Percentiles rank a stretch among this genome's conserved stretches.
These are phyloP conservation scores for Zostera marina DNA, from an alignment of 116 monocot genomes.

Conservation along the genomic window DNA sequence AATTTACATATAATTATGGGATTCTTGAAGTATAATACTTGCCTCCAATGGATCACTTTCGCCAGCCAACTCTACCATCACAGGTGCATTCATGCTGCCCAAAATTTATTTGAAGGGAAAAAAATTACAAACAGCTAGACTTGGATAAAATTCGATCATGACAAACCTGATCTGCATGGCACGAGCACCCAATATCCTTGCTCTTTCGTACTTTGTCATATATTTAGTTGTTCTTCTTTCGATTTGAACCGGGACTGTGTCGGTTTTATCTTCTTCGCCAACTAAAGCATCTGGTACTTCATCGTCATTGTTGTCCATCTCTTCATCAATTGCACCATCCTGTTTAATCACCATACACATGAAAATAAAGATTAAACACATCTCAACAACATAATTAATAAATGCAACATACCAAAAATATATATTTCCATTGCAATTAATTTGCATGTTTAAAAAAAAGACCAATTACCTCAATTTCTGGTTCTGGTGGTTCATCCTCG, in stretches of 20 bases:
- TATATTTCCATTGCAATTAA: too few relatives aligned
- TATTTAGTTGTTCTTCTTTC: conserved; percentile 84
- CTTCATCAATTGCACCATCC: conserved; percentile 90
- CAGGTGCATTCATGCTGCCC: conserved; percentile 73
- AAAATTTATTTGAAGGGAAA: conserved; percentile 1
- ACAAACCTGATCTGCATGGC: conserved; percentile 86
- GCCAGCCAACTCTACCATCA: conserved; percentile 85
- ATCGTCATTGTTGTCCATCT: conserved; percentile 58
- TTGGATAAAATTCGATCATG: background rate
- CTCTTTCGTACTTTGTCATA: conserved; percentile 98
- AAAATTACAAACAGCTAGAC: background rate
- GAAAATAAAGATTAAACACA: too few relatives aligned
- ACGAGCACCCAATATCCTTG: conserved; percentile 91
- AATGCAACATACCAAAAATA: background rate
- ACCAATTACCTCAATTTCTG: conserved; percentile 68
- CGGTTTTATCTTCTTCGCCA: conserved; percentile 67
- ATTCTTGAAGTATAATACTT: background rate
- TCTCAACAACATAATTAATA: too few relatives aligned
- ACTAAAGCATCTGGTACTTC: conserved; percentile 37
- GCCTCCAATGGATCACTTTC: conserved; percentile 83
- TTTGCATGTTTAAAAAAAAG: background rate
- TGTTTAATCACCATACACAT: conserved; percentile 8
- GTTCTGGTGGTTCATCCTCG: conserved; percentile 94
- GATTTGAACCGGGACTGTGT: conserved; percentile 24
- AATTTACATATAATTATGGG: too few relatives aligned